These are phyloP conservation scores for Hymenoscyphus infarciens DNA, from an alignment of 2,329 filamentous ascomycete species.

Conservation along the genomic window DNA sequence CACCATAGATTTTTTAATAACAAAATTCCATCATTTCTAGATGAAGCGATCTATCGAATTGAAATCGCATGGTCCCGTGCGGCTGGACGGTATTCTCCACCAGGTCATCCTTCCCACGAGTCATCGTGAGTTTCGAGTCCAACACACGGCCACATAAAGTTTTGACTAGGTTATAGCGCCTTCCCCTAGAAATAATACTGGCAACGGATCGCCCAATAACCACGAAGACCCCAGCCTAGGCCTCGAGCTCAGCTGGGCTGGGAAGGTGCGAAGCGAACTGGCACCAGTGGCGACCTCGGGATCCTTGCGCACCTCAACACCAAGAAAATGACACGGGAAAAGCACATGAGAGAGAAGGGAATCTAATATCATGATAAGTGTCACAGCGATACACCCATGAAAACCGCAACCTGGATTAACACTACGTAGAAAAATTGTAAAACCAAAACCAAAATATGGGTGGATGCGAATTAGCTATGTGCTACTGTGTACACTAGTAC, in stretches of 20 bases:
- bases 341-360: neutral
- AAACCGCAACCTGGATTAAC: too few relatives aligned
- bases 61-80: too few relatives aligned
- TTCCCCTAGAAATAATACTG: neutral
- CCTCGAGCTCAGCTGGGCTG: neutral
- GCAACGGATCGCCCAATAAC: neutral
- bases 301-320: neutral
- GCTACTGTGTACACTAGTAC: too few relatives aligned
- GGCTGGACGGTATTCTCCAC: too few relatives aligned
- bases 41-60: too few relatives aligned
- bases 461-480: too few relatives aligned
- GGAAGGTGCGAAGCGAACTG: neutral
- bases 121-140: neutral
- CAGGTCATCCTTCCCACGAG: neutral
- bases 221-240: neutral
- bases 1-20: too few relatives aligned
- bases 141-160: neutral
- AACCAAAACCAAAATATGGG: too few relatives aligned
- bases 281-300: too few relatives aligned
- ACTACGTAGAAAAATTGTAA: too few relatives aligned
- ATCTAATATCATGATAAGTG: neutral
- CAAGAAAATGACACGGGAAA: neutral
- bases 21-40: too few relatives aligned
- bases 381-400: too few relatives aligned
- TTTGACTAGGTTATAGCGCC: neutral